Percentiles rank a stretch among this genome's conserved stretches.
Conservation (phyloP, 2,329 filamentous ascomycete genomes). For the Hymenoscyphus fructigenus region DNA sequence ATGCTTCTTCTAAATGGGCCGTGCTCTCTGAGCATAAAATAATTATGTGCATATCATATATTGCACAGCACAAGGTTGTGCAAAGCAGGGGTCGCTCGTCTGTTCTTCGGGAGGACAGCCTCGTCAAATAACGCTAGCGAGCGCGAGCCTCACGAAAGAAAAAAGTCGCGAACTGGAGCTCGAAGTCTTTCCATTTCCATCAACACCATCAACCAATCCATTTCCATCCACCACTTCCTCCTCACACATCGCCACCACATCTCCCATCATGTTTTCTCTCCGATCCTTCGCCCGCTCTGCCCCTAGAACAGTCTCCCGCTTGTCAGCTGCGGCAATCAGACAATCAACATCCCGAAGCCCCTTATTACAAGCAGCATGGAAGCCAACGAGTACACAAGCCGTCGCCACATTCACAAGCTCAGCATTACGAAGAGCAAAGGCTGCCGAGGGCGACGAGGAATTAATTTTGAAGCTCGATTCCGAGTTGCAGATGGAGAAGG, state of each 20-base stretch:
- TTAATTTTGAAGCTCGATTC: slow-evolving; percentile 81
- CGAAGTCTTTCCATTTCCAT: slow-evolving; percentile 9
- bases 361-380: slow-evolving; percentile 33
- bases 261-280: slow-evolving; percentile 63
- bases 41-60: not conserved
- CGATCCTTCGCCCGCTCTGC: slow-evolving; percentile 64
- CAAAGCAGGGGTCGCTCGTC: too few relatives aligned
- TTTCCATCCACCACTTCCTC: slow-evolving; percentile 15
- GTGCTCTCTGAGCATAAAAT: not conserved
- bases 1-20: too few relatives aligned
- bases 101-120: slow-evolving; percentile 4
- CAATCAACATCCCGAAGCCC: slow-evolving; percentile 44
- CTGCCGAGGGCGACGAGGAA: slow-evolving; percentile 67
- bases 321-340: slow-evolving; percentile 52
- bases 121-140: slow-evolving; percentile 14
- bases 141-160: slow-evolving; percentile 17
- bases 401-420: slow-evolving; percentile 41
- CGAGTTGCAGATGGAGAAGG: slow-evolving; percentile 81
- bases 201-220: slow-evolving; percentile 15
- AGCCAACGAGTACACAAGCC: slow-evolving; percentile 30
- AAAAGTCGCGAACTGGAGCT: slow-evolving; percentile 16
- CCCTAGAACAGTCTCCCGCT: slow-evolving; percentile 61
- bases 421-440: slow-evolving; percentile 40
- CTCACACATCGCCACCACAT: slow-evolving; percentile 13
- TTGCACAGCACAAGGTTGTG: not conserved